These are phyloP conservation scores for Pyrenopolyporus hunteri DNA, from an alignment of 495 filamentous ascomycete species.

Conservation along the genomic window DNA sequence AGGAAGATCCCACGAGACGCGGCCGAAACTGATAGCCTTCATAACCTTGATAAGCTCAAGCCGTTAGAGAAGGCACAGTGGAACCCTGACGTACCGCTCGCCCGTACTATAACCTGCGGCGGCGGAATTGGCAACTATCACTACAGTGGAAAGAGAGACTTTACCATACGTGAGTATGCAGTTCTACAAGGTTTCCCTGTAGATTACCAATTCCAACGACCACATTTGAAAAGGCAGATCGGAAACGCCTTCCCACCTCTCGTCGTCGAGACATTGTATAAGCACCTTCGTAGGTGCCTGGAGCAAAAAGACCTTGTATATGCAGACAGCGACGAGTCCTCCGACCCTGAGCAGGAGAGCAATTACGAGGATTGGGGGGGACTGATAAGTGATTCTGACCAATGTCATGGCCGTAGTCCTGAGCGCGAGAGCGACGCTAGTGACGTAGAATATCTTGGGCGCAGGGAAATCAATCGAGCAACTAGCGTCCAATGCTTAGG, in stretches of 20 bases:
- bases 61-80: constrained; percentile 45
- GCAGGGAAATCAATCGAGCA: constrained; percentile 2
- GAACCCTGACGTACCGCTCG: constrained; percentile 48
- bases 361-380: constrained; percentile 9
- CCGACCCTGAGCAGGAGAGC: constrained; percentile 25
- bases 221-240: constrained; percentile 68
- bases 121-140: constrained; percentile 73
- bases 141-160: constrained; percentile 67
- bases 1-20: constrained; percentile 44
- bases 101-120: constrained; percentile 71
- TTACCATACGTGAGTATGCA: constrained; percentile 76
- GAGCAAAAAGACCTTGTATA: constrained; percentile 59
- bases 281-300: constrained; percentile 62
- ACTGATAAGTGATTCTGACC: background rate
- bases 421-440: constrained; percentile 1
- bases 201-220: constrained; percentile 63
- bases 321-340: constrained; percentile 19
- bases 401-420: background rate
- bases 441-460: constrained; percentile 29
- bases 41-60: constrained; percentile 38
- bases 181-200: constrained; percentile 76
- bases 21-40: constrained; percentile 54
- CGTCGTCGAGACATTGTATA: constrained; percentile 65
- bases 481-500: constrained; percentile 20
- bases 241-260: constrained; percentile 85